A percentile compares a stretch with the other conserved stretches of the same genome.
Evolutionary conservation across 2,329 filamentous ascomycete species (phyloP).

Genomic region (Aspergillus latus): DNA sequence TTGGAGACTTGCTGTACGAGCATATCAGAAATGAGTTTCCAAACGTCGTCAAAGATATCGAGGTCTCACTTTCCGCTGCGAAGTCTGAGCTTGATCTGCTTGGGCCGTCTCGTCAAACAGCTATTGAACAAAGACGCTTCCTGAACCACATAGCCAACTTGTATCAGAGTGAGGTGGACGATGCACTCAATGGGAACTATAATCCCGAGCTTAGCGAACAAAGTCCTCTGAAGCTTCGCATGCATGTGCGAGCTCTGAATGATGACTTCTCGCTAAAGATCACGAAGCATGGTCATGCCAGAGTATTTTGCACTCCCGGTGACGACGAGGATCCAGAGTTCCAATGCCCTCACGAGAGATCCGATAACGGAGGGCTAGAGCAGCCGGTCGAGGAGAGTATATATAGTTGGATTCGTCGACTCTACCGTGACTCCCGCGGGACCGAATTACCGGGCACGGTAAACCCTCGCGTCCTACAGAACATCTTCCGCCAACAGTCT

Average conservation of each 20-base stretch:
- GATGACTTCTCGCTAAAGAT: conserved; percentile 17
- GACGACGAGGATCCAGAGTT: background rate
- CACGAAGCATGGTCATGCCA: conserved; percentile 11
- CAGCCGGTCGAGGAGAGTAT: conserved; percentile 11
- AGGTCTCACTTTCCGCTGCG: conserved; percentile 19
- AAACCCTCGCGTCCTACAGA: conserved; percentile 21
- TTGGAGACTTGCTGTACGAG: conserved; percentile 20
- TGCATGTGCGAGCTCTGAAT: conserved; percentile 18
- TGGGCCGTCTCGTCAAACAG: conserved; percentile 17
- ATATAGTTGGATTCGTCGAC: conserved; percentile 19
- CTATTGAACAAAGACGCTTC: conserved; percentile 21
- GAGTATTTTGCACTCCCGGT: conserved; percentile 12
- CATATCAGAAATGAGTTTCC: conserved; percentile 26
- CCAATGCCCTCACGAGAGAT: background rate
- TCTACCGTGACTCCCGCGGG: conserved; percentile 22
- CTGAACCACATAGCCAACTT: conserved; percentile 14
- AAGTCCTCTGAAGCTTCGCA: conserved; percentile 20
- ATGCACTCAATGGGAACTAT: conserved; percentile 20
- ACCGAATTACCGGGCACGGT: conserved; percentile 23
- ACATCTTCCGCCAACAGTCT: conserved; percentile 22
- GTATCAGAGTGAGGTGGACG: conserved; percentile 18
- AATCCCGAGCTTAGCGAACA: background rate
- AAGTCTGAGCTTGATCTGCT: conserved; percentile 23
- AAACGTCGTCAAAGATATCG: conserved; percentile 18
- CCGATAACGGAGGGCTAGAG: background rate